Conservation (phyloP, 2,329 filamentous ascomycete genomes). For the Hymenoscyphus fraxineus region DNA sequence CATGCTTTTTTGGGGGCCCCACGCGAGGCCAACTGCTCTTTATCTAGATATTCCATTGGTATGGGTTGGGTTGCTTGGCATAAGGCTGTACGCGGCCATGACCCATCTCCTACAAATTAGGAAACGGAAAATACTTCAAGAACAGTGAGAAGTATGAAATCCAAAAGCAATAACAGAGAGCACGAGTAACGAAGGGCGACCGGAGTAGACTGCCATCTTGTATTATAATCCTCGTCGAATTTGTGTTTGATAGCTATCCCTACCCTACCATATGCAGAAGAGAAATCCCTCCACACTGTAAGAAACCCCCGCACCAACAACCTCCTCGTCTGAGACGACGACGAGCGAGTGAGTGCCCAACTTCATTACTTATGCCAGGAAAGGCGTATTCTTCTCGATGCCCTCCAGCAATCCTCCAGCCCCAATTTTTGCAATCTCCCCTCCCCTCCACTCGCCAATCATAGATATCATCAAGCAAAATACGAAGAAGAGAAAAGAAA, state of each 20-base stretch:
- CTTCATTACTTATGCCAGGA: slow-evolving; percentile 21
- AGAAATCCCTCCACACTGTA: slow-evolving; percentile 15
- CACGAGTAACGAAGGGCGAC: neutral
- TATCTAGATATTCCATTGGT: too few species aligned
- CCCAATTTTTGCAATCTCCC: slow-evolving; percentile 23
- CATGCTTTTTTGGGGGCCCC: too few species aligned
- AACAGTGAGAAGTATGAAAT: neutral
- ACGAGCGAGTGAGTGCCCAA: neutral
- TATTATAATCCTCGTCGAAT: slow-evolving; percentile 16
- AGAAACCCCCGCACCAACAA: neutral
- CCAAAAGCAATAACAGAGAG: neutral
- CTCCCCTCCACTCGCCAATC: slow-evolving; percentile 18
- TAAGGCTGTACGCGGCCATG: neutral
- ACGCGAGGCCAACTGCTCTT: too few species aligned
- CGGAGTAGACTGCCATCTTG: slow-evolving; percentile 4
- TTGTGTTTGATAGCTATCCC: slow-evolving; percentile 10
- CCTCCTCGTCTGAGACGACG: neutral
- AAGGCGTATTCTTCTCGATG: slow-evolving; percentile 23
- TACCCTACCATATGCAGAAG: slow-evolving; percentile 17
- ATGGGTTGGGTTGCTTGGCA: neutral
- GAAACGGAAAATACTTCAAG: neutral
- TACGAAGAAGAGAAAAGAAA: neutral
- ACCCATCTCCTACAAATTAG: slow-evolving; percentile 38
- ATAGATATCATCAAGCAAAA: slow-evolving; percentile 20
- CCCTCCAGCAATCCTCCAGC: slow-evolving; percentile 20